Percentiles rank a stretch among this genome's conserved stretches.
Evolutionary conservation across 345 rosid genomes (phyloP).

Genomic region (Syzygium aqueum): DNA sequence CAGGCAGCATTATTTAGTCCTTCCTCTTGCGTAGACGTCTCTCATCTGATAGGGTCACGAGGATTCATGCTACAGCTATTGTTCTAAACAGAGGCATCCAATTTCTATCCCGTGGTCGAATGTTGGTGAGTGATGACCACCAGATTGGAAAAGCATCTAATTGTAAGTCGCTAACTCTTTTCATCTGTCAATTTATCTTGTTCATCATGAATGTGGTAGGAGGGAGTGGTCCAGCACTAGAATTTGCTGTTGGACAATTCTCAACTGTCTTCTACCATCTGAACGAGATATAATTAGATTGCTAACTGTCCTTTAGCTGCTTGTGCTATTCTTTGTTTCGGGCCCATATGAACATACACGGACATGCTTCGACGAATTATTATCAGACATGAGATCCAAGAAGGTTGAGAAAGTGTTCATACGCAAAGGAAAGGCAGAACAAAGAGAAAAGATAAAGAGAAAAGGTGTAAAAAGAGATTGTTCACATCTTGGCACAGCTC

Average conservation of each 20-base stretch:
- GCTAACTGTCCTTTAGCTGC: not conserved
- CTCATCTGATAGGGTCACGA: not conserved
- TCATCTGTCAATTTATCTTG: not conserved
- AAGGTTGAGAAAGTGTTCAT: not conserved
- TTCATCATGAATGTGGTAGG: not conserved
- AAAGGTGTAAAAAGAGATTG: not conserved
- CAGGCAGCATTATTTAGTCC: not conserved
- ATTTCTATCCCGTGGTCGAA: not conserved
- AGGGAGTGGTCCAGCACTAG: not conserved
- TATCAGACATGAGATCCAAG: not conserved
- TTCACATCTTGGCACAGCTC: not conserved
- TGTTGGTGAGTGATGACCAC: not conserved
- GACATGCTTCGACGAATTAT: not conserved
- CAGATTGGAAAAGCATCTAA: not conserved
- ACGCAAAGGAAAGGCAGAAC: not conserved
- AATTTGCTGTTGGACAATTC: not conserved
- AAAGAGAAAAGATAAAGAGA: not conserved
- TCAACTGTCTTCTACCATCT: not conserved
- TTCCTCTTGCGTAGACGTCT: not conserved
- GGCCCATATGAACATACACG: not conserved
- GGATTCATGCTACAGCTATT: not conserved
- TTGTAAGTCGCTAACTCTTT: not conserved
- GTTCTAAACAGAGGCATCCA: not conserved
- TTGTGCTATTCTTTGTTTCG: not conserved
- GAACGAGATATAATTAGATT: not conserved